Base-by-base conservation (phyloP, 2,329 filamentous ascomycete species). In the Arthroderma sp. region DNA sequence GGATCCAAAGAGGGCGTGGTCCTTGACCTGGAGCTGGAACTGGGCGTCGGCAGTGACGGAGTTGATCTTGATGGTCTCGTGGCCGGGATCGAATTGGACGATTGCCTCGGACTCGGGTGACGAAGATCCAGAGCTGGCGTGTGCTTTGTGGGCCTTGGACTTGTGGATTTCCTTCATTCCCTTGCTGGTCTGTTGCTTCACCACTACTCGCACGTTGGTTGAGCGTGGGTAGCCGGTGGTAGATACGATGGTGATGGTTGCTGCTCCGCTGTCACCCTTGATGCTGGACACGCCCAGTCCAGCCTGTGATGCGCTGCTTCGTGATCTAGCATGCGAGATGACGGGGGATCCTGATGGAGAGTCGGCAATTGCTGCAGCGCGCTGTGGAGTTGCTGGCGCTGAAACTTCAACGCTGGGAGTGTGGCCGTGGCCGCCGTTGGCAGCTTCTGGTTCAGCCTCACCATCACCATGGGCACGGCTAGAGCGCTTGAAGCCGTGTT, bases 11-110 rank as follows among this genome's bases (percentile, higher is more conserved):
- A 84, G 87, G 66, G 87, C 82, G 67, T 95, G 88, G 65, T 90
- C 86, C 68, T 90, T 90, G 61, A 90, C 90, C 61, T 87, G 81
- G 60, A 98, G 69, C 69, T 89, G 87, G 80, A 96, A 97, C 67
- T 88, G 84, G 21, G 87, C 79, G 64, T 96, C 91, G 1, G 91
- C 84, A 0, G 85, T 81, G 8, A 68, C 68, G 72, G 90, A 94
- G 9, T 79, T 76, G 21, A 87, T 79, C 66, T 84, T 90, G 77
- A 93, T 91, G 0, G 82, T 84, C 69, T 95, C 88, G 61, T 75
- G 71, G 54, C 79, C 74, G 7, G 74, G 69, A 61, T 89, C 84
- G 70, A 83, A 95, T 17, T 76, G 78, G 60, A 88, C 81, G 2
- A 78, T 74, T 1, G 86, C 88, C 1, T 75, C 58, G 13, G 54